A percentile compares a stretch with the other conserved stretches of the same genome.
Evolutionary conservation across 1,284 basidiomycete species (phyloP).

Genomic region (Calocybe gambosa): DNA sequence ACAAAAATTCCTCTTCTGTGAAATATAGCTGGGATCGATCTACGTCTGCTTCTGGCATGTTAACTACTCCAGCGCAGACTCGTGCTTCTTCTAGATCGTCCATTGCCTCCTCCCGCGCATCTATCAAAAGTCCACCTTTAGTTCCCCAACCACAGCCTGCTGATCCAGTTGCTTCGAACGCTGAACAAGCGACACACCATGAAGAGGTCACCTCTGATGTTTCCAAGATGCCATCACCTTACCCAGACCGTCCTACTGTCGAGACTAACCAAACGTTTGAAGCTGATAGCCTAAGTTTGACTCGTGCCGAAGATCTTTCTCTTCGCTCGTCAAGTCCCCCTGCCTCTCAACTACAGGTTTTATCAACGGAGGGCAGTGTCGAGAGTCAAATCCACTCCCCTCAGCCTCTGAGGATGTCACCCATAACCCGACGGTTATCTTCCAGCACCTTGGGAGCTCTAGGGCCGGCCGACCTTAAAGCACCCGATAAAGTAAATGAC

Average conservation of each 20-base stretch:
- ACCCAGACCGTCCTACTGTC: background rate
- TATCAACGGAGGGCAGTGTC: background rate
- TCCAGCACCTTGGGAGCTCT: background rate
- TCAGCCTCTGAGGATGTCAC: background rate
- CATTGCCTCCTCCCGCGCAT: conserved; percentile 31
- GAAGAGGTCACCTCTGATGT: background rate
- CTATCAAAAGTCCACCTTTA: conserved; percentile 19
- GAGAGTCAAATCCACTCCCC: background rate
- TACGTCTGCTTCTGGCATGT: conserved; percentile 4
- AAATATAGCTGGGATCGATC: conserved; percentile 16
- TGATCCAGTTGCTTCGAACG: background rate
- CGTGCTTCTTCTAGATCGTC: conserved; percentile 29
- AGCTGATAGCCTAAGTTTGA: background rate
- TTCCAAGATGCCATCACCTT: background rate
- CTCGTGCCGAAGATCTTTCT: background rate
- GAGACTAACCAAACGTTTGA: background rate
- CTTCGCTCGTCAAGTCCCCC: background rate
- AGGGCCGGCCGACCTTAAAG: background rate
- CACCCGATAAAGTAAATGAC: background rate
- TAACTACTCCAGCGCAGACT: conserved; percentile 4
- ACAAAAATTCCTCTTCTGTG: conserved; percentile 9
- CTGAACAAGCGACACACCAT: background rate
- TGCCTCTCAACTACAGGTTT: background rate
- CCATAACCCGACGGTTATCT: background rate
- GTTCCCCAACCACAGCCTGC: conserved; percentile 1